These are phyloP conservation scores for Acorus gramineus DNA, from an alignment of 106 monocot genomes.

Conservation along the genomic window DNA sequence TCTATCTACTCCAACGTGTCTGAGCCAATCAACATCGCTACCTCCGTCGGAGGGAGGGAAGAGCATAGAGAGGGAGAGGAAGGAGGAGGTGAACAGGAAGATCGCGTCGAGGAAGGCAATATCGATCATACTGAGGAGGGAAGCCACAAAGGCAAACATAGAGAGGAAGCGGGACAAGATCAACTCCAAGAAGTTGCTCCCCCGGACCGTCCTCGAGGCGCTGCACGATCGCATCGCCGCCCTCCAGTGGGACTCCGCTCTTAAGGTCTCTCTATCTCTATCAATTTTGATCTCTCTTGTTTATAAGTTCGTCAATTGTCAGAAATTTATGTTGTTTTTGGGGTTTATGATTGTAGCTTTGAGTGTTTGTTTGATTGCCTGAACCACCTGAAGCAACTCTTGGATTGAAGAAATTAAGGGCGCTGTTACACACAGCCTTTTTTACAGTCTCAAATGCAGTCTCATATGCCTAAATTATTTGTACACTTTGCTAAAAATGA, in stretches of 20 bases:
- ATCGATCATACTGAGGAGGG: conserved; percentile 70
- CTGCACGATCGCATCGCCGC: conserved; percentile 74
- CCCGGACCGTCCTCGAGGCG: conserved; percentile 81
- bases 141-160: conserved; percentile 74
- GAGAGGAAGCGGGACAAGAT: conserved; percentile 72
- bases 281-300: background rate
- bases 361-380: too few species aligned
- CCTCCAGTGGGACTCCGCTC: conserved; percentile 92
- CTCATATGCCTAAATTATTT: too few species aligned
- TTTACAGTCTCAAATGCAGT: too few species aligned
- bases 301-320: background rate
- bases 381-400: too few species aligned
- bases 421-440: too few species aligned
- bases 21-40: too few species aligned
- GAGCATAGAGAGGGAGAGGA: conserved; percentile 26
- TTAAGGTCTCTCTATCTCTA: conserved; percentile 41
- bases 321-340: too few species aligned
- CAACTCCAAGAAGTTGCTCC: conserved; percentile 72
- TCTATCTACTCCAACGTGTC: too few species aligned
- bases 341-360: too few species aligned
- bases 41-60: background rate
- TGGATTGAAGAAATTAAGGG: too few species aligned
- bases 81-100: conserved; percentile 65
- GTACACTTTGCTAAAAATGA: too few species aligned
- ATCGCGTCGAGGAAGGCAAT: conserved; percentile 94